Base-by-base conservation (phyloP, 2,329 filamentous ascomycete species). In the Pyrenochaeta sp. region DNA sequence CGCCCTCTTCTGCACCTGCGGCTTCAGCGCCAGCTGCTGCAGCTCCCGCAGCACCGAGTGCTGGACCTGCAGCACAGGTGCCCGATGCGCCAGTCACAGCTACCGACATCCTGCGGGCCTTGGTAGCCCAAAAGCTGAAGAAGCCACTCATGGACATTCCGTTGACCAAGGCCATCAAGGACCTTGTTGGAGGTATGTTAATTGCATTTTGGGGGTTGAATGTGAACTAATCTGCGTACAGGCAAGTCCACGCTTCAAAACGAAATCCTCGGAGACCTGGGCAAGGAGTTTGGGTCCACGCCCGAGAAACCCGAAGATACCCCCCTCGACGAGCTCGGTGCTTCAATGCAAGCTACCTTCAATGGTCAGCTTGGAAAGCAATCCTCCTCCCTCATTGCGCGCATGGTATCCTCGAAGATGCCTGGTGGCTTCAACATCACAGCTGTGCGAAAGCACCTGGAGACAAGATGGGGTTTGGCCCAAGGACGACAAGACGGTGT, bases 371-470 rank as follows among this genome's bases (percentile, higher is more conserved):
- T 99, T 61, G 95, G 95, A 79, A 99, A 99, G 82, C 93, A 97
- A 71, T 96, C 95, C 0, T 90, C 91, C 52, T 96, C 93, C 2
- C 86, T 99, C 56, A 90, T 99, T 77, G 95, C 95, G 49, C 90
- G 95, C 68, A 84, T 99, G 77, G 95, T 99, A 43, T 98, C 95
- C 1, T 97, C 95, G 30, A 99, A 99, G 83, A 99, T 99, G 95
- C 95, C 95, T 47, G 95, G 94, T 82, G 95, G 95, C 62, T 99
- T 99, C 87, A 99, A 98, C 79, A 98, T 98, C 78, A 98, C 94
- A 73, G 86, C 92, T 12, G 92, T 96, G 46, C 88, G 95, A 73
- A 99, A 99, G 81, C 96, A 99, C 75, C 83, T 99, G 44, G 94
- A 97, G 82, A 92, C 91, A 15, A 87, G 92, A 78, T 99, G 94